Conservation (phyloP, 176 grass and related monocot species). For the Hyparrhenia diplandra region DNA sequence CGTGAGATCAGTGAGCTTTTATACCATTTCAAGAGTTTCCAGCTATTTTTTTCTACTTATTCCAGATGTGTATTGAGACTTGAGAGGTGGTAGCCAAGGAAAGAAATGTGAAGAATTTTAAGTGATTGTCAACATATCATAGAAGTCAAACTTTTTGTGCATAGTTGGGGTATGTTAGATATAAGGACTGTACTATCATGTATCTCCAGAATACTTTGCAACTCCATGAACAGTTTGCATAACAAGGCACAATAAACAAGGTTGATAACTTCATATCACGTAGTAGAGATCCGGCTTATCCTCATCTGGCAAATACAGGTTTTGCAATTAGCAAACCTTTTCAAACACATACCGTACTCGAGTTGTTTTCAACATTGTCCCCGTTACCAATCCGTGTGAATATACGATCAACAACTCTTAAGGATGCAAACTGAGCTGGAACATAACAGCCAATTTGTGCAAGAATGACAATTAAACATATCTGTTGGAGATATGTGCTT, state of each 20-base stretch:
- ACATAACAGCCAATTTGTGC: conserved; percentile 95
- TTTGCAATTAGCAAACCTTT: conserved; percentile 8
- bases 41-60: no score
- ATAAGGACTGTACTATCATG: background rate
- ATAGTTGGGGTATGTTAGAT: background rate
- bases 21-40: background rate
- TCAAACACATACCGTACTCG: conserved; percentile 65
- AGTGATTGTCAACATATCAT: background rate
- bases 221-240: background rate
- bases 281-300: background rate
- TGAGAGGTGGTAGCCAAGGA: background rate
- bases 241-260: background rate
- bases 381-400: conserved; percentile 92
- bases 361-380: conserved; percentile 90
- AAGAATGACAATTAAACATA: conserved; percentile 90
- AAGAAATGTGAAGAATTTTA: conserved; percentile 1
- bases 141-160: background rate
- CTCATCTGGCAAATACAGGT: background rate
- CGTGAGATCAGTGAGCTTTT: background rate
- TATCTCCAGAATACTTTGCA: background rate
- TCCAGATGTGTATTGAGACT: no score
- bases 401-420: conserved; percentile 78
- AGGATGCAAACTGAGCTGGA: conserved; percentile 91
- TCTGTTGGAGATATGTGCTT: conserved; percentile 98
- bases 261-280: conserved; percentile 9